Evolutionary conservation across 176 grass and related monocot species (phyloP).

Genomic region (Juncus inflexus): DNA sequence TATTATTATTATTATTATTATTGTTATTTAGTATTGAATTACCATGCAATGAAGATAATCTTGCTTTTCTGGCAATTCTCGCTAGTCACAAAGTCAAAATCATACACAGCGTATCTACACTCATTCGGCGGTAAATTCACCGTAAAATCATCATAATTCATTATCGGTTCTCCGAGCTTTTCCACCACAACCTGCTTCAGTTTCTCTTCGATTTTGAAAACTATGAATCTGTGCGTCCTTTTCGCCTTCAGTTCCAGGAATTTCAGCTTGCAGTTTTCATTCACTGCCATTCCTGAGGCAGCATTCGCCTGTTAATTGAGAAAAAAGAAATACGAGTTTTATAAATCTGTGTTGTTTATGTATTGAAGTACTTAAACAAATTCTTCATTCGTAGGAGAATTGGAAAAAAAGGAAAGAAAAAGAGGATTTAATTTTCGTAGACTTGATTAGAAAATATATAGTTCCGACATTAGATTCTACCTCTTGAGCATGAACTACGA

Average conservation of each 20-base stretch:
- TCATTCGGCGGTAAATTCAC: slow-evolving; percentile 25
- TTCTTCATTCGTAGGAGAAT: too few species aligned
- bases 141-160: slow-evolving; percentile 32
- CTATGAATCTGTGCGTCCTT: slow-evolving; percentile 25
- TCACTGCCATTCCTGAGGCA: slow-evolving; percentile 20
- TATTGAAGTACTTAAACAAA: too few species aligned
- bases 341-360: neutral
- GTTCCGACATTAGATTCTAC: too few species aligned
- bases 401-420: too few species aligned
- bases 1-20: too few species aligned
- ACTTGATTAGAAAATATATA: too few species aligned
- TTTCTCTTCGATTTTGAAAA: slow-evolving; percentile 33
- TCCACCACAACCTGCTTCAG: slow-evolving; percentile 27
- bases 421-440: too few species aligned
- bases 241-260: slow-evolving; percentile 35
- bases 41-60: slow-evolving; percentile 44
- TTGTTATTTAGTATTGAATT: neutral
- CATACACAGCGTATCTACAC: slow-evolving; percentile 34
- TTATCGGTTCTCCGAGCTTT: slow-evolving; percentile 21
- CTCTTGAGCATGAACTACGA: too few species aligned
- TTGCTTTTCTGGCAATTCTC: slow-evolving; percentile 51
- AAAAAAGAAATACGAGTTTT: neutral
- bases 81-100: slow-evolving; percentile 35
- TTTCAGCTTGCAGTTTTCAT: slow-evolving; percentile 29
- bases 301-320: slow-evolving; percentile 24